phyloP scores from a whole-genome alignment of 169 alveolate genomes.

The Plasmodium gaboni region DNA sequence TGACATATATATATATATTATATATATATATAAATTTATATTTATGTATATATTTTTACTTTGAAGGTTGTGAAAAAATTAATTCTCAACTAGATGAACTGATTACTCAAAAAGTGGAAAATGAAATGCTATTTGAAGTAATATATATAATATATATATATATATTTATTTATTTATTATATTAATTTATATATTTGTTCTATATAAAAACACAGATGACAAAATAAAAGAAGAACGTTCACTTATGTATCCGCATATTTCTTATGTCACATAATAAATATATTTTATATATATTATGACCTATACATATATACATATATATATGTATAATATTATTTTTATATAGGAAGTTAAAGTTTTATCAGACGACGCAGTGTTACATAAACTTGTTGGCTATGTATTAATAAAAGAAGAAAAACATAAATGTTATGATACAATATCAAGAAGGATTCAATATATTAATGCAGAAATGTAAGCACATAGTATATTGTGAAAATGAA shows the following conservation, averaged over 20 bases:
- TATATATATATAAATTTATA: neutral
- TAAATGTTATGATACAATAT: slow-evolving; percentile 58
- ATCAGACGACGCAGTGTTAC: slow-evolving; percentile 47
- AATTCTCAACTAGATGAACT: slow-evolving; percentile 67
- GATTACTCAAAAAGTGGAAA: slow-evolving; percentile 65
- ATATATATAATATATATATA: neutral
- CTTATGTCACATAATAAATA: no score
- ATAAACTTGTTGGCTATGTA: slow-evolving; percentile 44
- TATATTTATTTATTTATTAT: neutral
- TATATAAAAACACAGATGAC: neutral
- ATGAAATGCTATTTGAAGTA: slow-evolving; percentile 72
- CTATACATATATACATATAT: no score
- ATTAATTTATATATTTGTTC: neutral
- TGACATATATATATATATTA: neutral
- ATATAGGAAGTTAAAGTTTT: slow-evolving; percentile 55
- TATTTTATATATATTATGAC: no score
- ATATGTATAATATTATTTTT: neutral
- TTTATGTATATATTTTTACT: neutral
- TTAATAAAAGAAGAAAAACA: slow-evolving; percentile 53
- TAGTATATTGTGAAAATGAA: neutral
- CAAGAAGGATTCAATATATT: slow-evolving; percentile 57
- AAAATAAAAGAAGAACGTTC: no score
- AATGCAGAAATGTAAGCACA: slow-evolving; percentile 54
- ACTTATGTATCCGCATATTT: no score
- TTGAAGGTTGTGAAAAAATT: slow-evolving; percentile 64